Evolutionary conservation across 2,329 filamentous ascomycete genomes (phyloP).

Genomic region (Aspergillus ustus): DNA sequence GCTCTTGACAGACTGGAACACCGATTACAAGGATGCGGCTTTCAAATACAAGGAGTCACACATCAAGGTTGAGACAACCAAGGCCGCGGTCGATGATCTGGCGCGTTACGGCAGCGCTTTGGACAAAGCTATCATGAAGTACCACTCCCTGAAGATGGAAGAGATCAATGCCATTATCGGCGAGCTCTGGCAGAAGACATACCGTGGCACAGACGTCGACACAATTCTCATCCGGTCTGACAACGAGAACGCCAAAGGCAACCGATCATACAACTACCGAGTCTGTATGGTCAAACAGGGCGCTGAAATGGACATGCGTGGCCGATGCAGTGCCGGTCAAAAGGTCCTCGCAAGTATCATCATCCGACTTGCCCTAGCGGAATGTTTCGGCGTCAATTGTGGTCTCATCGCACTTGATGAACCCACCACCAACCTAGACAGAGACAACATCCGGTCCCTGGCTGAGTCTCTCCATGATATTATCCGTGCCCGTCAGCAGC

Average conservation of each 20-base stretch:
- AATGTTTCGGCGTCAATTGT: slow-evolving; percentile 95
- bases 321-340: slow-evolving; percentile 93
- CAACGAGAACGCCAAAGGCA: slow-evolving; percentile 73
- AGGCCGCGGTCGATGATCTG: slow-evolving; percentile 89
- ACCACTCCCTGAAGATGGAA: slow-evolving; percentile 95
- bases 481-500: slow-evolving; percentile 78
- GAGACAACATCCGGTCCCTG: slow-evolving; percentile 89
- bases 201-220: slow-evolving; percentile 96
- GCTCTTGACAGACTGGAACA: slow-evolving; percentile 78
- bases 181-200: slow-evolving; percentile 96
- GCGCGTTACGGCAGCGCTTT: slow-evolving; percentile 80
- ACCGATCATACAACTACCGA: slow-evolving; percentile 93
- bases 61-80: slow-evolving; percentile 88
- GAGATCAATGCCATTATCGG: slow-evolving; percentile 95
- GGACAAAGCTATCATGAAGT: slow-evolving; percentile 97
- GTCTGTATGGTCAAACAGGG: slow-evolving; percentile 98
- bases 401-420: slow-evolving; percentile 96
- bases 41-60: slow-evolving; percentile 82
- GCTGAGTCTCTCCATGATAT: slow-evolving; percentile 85
- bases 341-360: slow-evolving; percentile 97
- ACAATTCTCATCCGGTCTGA: slow-evolving; percentile 95
- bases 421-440: slow-evolving; percentile 94
- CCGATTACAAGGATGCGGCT: slow-evolving; percentile 83
- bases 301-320: slow-evolving; percentile 99
- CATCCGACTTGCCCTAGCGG: slow-evolving; percentile 91